Evolutionary conservation across 2,329 filamentous ascomycete genomes (phyloP).

Genomic region (Talaromyces sp.): DNA sequence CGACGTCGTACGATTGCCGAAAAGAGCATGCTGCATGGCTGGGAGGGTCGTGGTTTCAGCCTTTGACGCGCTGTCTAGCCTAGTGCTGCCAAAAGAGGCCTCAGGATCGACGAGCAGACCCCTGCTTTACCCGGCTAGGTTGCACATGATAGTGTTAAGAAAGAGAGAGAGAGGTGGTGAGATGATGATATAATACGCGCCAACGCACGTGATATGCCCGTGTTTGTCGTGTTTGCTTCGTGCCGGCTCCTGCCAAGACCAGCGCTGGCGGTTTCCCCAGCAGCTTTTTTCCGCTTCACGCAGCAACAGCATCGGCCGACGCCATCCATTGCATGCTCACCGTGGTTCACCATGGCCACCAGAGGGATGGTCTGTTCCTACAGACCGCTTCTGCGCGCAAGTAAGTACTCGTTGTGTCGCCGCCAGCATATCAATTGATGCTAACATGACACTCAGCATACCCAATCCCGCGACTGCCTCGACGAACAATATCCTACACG

Average conservation of each 20-base stretch:
- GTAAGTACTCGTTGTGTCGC: slow-evolving; percentile 18
- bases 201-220: neutral
- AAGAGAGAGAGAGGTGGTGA: too few species aligned
- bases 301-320: neutral
- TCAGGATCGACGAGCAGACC: neutral
- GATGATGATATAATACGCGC: neutral
- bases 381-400: slow-evolving; percentile 34
- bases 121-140: neutral
- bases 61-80: neutral
- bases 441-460: slow-evolving; percentile 20
- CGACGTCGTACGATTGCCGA: neutral
- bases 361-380: slow-evolving; percentile 33
- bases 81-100: neutral
- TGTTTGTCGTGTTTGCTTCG: neutral
- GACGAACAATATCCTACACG: slow-evolving; percentile 31
- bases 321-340: slow-evolving; percentile 1
- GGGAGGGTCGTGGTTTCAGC: neutral
- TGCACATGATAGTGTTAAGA: neutral
- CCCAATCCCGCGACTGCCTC: slow-evolving; percentile 28
- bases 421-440: slow-evolving; percentile 1
- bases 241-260: neutral
- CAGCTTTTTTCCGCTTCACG: neutral
- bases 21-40: neutral
- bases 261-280: neutral
- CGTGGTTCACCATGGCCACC: slow-evolving; percentile 28